Evolutionary conservation across 169 alveolate species (phyloP).

Genomic region (Eimeria praecox): DNA sequence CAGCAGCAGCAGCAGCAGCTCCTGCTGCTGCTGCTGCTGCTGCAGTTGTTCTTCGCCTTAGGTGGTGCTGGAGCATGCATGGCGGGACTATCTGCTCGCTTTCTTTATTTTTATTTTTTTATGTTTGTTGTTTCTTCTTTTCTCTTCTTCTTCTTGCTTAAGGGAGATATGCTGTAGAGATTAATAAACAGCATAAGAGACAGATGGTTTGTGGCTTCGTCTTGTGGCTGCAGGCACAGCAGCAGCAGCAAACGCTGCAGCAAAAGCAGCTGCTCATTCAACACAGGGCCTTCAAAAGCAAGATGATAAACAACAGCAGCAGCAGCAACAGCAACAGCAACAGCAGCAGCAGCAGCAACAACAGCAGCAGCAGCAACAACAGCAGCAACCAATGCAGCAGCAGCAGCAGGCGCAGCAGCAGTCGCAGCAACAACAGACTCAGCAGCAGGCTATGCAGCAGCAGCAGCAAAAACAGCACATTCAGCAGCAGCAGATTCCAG

Average conservation of each 20-base stretch:
- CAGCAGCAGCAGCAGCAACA: not conserved
- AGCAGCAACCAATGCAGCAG: not conserved
- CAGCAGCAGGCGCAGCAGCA: not conserved
- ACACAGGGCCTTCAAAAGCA: slow-evolving; percentile 10
- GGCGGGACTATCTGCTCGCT: not conserved
- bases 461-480: not conserved
- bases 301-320: not conserved
- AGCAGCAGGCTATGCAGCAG: not conserved
- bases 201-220: not conserved
- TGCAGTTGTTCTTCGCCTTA: not conserved
- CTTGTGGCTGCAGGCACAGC: not conserved
- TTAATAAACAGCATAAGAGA: too few relatives aligned
- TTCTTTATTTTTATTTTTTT: not conserved
- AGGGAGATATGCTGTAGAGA: too few relatives aligned
- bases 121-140: not conserved
- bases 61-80: not conserved
- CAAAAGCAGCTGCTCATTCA: not conserved
- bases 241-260: slow-evolving; percentile 35
- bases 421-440: not conserved
- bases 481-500: slow-evolving; percentile 1
- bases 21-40: not conserved
- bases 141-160: not conserved
- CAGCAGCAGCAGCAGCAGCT: not conserved
- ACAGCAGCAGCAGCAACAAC: not conserved
- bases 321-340: not conserved